These are phyloP conservation scores for Scheffersomyces insectosa DNA, from an alignment of 1,139 yeast species.

Conservation along the genomic window DNA sequence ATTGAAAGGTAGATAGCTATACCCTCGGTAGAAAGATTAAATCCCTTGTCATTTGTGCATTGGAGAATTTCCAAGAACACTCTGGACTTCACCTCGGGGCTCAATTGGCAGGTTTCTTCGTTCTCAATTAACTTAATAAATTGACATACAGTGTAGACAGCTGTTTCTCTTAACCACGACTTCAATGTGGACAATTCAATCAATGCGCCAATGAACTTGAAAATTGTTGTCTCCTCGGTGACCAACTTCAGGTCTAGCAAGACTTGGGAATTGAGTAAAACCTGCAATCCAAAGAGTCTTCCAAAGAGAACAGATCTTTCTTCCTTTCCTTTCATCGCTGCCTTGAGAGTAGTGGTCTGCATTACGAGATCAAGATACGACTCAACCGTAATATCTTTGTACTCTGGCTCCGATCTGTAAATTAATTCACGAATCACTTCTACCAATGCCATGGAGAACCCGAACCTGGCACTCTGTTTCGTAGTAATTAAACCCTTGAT, in stretches of 20 bases:
- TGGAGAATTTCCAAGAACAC: constrained; percentile 36
- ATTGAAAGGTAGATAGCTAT: constrained; percentile 66
- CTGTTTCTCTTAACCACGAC: constrained; percentile 86
- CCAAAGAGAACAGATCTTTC: constrained; percentile 83
- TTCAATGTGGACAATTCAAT: constrained; percentile 64
- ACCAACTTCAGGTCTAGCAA: constrained; percentile 31
- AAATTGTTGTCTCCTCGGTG: constrained; percentile 28
- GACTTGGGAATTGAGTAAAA: constrained; percentile 60
- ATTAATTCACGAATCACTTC: constrained; percentile 64
- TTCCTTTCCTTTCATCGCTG: constrained; percentile 74
- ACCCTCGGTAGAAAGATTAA: constrained; percentile 77
- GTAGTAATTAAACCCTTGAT: constrained; percentile 80
- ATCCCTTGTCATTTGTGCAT: constrained; percentile 50
- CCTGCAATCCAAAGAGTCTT: constrained; percentile 79
- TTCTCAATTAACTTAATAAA: constrained; percentile 26
- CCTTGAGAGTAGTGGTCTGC: constrained; percentile 41
- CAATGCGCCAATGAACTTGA: constrained; percentile 43
- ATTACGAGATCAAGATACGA: constrained; percentile 47
- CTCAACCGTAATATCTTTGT: constrained; percentile 32
- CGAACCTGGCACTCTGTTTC: constrained; percentile 81
- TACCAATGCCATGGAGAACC: constrained; percentile 85
- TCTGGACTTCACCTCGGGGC: constrained; percentile 17
- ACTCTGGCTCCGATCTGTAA: constrained; percentile 16
- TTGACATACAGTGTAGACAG: constrained; percentile 68
- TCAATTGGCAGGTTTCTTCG: constrained; percentile 15